phyloP scores from a whole-genome alignment of 2,329 filamentous ascomycete species.

The Pseudopithomyces chartarum region DNA sequence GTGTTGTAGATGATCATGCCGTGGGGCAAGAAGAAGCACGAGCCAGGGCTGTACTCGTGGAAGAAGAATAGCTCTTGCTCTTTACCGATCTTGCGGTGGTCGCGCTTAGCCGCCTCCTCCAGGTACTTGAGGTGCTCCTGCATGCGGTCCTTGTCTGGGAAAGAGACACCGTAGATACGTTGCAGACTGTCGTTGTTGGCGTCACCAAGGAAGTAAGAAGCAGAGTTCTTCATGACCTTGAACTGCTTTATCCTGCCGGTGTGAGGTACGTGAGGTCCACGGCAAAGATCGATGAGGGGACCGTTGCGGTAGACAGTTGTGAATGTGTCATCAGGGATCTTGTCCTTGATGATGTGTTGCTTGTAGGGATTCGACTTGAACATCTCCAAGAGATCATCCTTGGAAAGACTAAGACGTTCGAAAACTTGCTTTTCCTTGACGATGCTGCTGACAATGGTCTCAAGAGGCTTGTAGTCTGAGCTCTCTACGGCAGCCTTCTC shows the following conservation, averaged over 20 bases:
- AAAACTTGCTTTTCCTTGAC: slow-evolving; percentile 98
- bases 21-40: slow-evolving; percentile 89
- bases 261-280: slow-evolving; percentile 91
- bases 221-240: slow-evolving; percentile 85
- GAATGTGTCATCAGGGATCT: slow-evolving; percentile 84
- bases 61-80: slow-evolving; percentile 99
- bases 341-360: slow-evolving; percentile 94
- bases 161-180: slow-evolving; percentile 94
- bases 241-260: slow-evolving; percentile 95
- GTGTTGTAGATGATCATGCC: slow-evolving; percentile 94
- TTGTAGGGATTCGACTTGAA: slow-evolving; percentile 99
- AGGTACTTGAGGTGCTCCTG: slow-evolving; percentile 93
- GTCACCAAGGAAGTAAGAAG: slow-evolving; percentile 93
- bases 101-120: slow-evolving; percentile 96
- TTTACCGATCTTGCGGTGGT: slow-evolving; percentile 90
- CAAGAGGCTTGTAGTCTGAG: slow-evolving; percentile 82
- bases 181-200: slow-evolving; percentile 93
- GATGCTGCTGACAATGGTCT: slow-evolving; percentile 78
- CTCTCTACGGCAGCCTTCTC: slow-evolving; percentile 73
- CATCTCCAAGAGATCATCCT: slow-evolving; percentile 92
- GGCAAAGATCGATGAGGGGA: slow-evolving; percentile 91
- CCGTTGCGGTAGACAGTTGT: slow-evolving; percentile 96
- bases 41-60: slow-evolving; percentile 89
- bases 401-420: slow-evolving; percentile 84
- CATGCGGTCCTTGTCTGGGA: slow-evolving; percentile 95